Percentiles rank a stretch among this genome's conserved stretches.
Conservation (phyloP, 2,329 filamentous ascomycete genomes). For the Huntiella moniliformis region DNA sequence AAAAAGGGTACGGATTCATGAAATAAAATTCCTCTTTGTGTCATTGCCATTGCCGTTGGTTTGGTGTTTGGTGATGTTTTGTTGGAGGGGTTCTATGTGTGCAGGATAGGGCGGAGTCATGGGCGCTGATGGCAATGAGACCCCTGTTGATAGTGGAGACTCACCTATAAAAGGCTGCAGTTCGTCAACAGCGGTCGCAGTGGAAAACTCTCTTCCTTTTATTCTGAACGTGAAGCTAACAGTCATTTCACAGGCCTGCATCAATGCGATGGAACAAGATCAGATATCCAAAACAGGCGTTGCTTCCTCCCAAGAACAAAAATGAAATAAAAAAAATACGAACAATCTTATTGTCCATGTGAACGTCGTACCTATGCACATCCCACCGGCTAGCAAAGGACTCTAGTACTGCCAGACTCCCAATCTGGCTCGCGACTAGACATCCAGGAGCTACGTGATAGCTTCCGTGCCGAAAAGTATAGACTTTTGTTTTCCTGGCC, state of each 20-base stretch:
- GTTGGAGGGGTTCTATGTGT: neutral
- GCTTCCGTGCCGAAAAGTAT: constrained; percentile 38
- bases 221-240: too few species aligned
- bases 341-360: too few species aligned
- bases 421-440: constrained; percentile 26
- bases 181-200: neutral
- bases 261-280: neutral
- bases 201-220: too few species aligned
- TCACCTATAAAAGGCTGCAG: neutral
- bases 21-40: neutral
- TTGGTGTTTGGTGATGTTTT: neutral
- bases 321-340: neutral
- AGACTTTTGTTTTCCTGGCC: constrained; percentile 21
- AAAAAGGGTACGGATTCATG: constrained; percentile 11
- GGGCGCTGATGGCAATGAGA: too few species aligned
- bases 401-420: constrained; percentile 23
- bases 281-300: neutral
- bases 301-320: too few species aligned
- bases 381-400: constrained; percentile 34
- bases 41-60: neutral
- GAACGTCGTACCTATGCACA: too few species aligned
- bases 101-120: too few species aligned
- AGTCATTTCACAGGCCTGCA: neutral
- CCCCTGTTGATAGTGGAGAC: too few species aligned
- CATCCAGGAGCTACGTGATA: constrained; percentile 40